Evolutionary conservation across 768 basidiomycete species (phyloP).

Genomic region (Gloeostereum incarnatum): DNA sequence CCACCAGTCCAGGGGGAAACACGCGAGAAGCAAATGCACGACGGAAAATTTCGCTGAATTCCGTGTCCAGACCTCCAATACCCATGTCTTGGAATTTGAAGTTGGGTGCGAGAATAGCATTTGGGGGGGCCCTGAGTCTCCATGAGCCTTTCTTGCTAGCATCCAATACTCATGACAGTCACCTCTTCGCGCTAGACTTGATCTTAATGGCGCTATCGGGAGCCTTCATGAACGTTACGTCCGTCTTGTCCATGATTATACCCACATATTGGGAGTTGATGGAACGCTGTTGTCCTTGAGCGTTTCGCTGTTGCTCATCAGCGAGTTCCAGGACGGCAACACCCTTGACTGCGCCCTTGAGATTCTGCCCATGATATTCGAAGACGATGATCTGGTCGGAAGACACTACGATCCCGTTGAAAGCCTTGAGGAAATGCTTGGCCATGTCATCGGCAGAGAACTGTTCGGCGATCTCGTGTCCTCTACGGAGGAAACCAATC

Average conservation of each 20-base stretch:
- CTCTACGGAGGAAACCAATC: slow-evolving; percentile 50
- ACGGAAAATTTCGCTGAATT: slow-evolving; percentile 95
- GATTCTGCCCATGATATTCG: slow-evolving; percentile 80
- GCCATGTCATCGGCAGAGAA: slow-evolving; percentile 87
- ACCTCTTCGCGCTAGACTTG: slow-evolving; percentile 90
- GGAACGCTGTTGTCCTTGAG: slow-evolving; percentile 16
- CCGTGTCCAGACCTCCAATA: slow-evolving; percentile 92
- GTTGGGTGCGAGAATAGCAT: slow-evolving; percentile 93
- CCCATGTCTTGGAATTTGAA: slow-evolving; percentile 99
- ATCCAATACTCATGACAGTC: slow-evolving; percentile 14
- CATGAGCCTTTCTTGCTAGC: slow-evolving; percentile 1
- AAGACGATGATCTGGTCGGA: slow-evolving; percentile 67
- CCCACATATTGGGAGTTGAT: slow-evolving; percentile 37
- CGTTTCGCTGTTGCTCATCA: slow-evolving; percentile 44
- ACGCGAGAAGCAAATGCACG: slow-evolving; percentile 97
- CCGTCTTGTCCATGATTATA: slow-evolving; percentile 86
- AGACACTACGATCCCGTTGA: slow-evolving; percentile 62
- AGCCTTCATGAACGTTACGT: slow-evolving; percentile 83
- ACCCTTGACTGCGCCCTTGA: slow-evolving; percentile 62
- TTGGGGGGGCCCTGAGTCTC: slow-evolving; percentile 64
- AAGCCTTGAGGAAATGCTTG: slow-evolving; percentile 63
- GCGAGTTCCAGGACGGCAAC: slow-evolving; percentile 53
- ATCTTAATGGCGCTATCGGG: slow-evolving; percentile 76
- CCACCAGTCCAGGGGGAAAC: slow-evolving; percentile 95
- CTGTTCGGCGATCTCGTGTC: slow-evolving; percentile 49